A percentile compares a stretch with the other conserved stretches of the same genome.
Conservation (phyloP, 2,329 filamentous ascomycete species). For the Cladosporium oxysporum region DNA sequence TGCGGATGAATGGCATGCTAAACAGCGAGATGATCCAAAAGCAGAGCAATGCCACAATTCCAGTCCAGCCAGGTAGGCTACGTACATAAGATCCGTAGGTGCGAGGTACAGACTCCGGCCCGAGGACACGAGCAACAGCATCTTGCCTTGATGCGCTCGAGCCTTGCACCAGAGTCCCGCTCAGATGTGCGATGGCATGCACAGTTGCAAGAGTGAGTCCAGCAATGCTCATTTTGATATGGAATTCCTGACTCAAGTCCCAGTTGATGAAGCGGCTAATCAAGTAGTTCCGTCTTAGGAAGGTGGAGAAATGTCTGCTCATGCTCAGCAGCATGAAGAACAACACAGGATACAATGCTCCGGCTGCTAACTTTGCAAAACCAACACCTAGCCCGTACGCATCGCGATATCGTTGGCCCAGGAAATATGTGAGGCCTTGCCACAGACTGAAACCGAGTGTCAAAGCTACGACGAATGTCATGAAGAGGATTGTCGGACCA, state of each 20-base stretch:
- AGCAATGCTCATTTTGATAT: conserved; percentile 56
- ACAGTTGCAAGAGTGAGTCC: conserved; percentile 54
- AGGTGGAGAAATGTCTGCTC: conserved; percentile 59
- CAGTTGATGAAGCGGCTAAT: conserved; percentile 59
- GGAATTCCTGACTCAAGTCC: conserved; percentile 58
- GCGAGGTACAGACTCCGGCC: conserved; percentile 46
- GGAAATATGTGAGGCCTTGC: conserved; percentile 57
- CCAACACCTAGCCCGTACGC: conserved; percentile 60
- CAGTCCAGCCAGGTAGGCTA: conserved; percentile 54
- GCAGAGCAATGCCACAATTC: conserved; percentile 50
- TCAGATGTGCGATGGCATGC: conserved; percentile 57
- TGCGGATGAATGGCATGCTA: conserved; percentile 54
- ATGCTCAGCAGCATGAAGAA: conserved; percentile 62
- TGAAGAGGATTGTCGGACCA: conserved; percentile 54
- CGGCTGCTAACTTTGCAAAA: conserved; percentile 57
- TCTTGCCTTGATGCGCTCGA: conserved; percentile 49
- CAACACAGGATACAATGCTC: conserved; percentile 58
- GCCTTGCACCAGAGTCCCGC: conserved; percentile 55
- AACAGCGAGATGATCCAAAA: conserved; percentile 54
- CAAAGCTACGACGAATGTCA: conserved; percentile 50
- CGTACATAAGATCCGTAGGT: conserved; percentile 52
- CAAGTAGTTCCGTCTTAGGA: conserved; percentile 53
- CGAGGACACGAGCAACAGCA: conserved; percentile 49
- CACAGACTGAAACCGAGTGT: conserved; percentile 57
- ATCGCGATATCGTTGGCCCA: conserved; percentile 46